Evolutionary conservation across 495 filamentous ascomycete genomes (phyloP).

Genomic region (Podospora pseudopauciseta): DNA sequence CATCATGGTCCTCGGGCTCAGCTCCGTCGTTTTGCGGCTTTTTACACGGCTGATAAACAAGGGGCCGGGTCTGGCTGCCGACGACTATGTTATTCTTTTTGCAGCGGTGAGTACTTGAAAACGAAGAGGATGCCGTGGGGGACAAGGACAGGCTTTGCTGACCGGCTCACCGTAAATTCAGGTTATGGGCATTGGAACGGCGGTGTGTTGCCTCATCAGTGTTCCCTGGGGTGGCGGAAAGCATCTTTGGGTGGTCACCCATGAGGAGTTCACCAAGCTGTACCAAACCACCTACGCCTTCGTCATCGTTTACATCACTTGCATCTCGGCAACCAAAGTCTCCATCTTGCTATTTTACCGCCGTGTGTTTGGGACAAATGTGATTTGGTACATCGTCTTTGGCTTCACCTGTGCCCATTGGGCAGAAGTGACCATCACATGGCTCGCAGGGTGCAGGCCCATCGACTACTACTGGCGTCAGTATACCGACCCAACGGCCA

Average conservation of each 20-base stretch:
- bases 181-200: constrained; percentile 22
- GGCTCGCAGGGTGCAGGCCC: constrained; percentile 22
- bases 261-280: constrained; percentile 22
- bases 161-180: constrained; percentile 9
- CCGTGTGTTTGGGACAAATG: constrained; percentile 21
- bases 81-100: constrained; percentile 23
- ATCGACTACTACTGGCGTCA: constrained; percentile 24
- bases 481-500: constrained; percentile 22
- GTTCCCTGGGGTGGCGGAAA: constrained; percentile 23
- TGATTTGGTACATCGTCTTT: constrained; percentile 22
- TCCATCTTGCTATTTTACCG: constrained; percentile 27
- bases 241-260: constrained; percentile 22
- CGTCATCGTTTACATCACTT: constrained; percentile 29
- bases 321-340: constrained; percentile 25
- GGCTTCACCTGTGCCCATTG: constrained; percentile 18
- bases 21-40: constrained; percentile 16
- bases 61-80: constrained; percentile 20
- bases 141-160: neutral
- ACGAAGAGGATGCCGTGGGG: neutral
- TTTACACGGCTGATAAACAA: constrained; percentile 16
- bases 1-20: constrained; percentile 21
- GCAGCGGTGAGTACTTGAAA: constrained; percentile 15
- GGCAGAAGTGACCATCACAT: constrained; percentile 25
- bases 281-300: constrained; percentile 27
- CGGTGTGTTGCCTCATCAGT: constrained; percentile 22